A percentile compares a stretch with the other conserved stretches of the same genome.
These are phyloP conservation scores for Zasmidium angulare DNA, from an alignment of 2,329 filamentous ascomycete genomes.

Conservation along the genomic window DNA sequence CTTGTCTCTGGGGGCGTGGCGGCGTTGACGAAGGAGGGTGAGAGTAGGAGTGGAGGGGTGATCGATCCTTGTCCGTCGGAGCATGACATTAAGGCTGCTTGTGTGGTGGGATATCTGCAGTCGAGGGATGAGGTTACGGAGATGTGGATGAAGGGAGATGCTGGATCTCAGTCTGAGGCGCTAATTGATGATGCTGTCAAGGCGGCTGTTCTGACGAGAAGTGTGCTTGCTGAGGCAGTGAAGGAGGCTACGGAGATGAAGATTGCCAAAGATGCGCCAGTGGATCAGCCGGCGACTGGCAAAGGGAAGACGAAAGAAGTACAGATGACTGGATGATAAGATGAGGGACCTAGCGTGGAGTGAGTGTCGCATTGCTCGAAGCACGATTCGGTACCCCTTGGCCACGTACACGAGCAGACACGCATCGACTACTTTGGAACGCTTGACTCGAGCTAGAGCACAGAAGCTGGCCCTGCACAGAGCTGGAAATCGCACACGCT, in stretches of 20 bases:
- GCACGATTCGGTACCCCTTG: too few species aligned
- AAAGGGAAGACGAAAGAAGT: neutral
- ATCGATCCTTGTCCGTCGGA: constrained; percentile 82
- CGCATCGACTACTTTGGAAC: too few species aligned
- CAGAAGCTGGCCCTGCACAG: too few species aligned
- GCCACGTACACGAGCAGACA: too few species aligned
- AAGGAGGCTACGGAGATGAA: constrained; percentile 54
- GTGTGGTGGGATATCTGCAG: constrained; percentile 86
- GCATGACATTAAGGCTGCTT: constrained; percentile 72
- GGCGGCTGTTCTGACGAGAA: constrained; percentile 59
- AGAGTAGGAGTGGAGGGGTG: constrained; percentile 49
- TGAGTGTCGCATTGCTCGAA: too few species aligned
- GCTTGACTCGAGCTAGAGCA: too few species aligned
- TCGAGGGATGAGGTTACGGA: constrained; percentile 88
- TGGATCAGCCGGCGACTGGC: neutral
- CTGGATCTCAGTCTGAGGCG: constrained; percentile 48
- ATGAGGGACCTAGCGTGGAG: too few species aligned
- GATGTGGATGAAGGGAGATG: constrained; percentile 84
- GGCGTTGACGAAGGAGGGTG: constrained; percentile 61
- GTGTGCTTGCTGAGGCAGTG: constrained; percentile 62
- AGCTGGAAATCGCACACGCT: too few species aligned
- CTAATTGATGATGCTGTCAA: constrained; percentile 64
- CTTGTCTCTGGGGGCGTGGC: constrained; percentile 86
- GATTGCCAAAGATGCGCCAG: constrained; percentile 16
- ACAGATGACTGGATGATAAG: neutral